Conservation (phyloP, 805 yeast genomes). For the Teunomyces kruisii region DNA sequence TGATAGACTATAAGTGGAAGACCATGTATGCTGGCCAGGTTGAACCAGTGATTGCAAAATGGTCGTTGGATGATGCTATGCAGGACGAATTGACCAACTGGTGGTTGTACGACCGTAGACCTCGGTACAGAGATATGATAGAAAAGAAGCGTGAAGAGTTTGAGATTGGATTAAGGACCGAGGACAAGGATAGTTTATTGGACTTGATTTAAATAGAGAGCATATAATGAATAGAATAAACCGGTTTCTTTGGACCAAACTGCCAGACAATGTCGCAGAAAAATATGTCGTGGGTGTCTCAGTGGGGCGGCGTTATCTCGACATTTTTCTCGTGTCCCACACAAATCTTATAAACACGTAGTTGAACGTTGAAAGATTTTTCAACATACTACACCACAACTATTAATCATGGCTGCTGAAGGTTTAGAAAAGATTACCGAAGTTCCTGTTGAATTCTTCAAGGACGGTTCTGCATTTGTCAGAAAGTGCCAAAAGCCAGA, state of each 20-base stretch:
- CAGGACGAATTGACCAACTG: slow-evolving; percentile 18
- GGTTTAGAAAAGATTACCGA: slow-evolving; percentile 77
- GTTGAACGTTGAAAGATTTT: slow-evolving; percentile 6
- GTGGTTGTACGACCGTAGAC: slow-evolving; percentile 18
- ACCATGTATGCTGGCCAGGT: slow-evolving; percentile 27
- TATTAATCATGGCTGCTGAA: slow-evolving; percentile 44
- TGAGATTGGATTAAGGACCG: slow-evolving; percentile 21
- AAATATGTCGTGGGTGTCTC: no score
- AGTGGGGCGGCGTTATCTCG: neutral
- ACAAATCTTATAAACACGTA: slow-evolving; percentile 8
- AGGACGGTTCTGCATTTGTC: slow-evolving; percentile 87
- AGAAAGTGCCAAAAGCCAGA: slow-evolving; percentile 93
- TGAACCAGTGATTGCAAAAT: slow-evolving; percentile 32
- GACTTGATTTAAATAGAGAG: slow-evolving; percentile 24
- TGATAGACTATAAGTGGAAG: slow-evolving; percentile 29
- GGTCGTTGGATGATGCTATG: slow-evolving; percentile 36
- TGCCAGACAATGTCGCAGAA: no score
- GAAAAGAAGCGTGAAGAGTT: slow-evolving; percentile 24
- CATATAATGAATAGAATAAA: neutral
- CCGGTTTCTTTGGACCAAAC: no score
- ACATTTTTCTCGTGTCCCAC: slow-evolving; percentile 4
- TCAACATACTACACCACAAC: neutral
- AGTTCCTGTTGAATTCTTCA: slow-evolving; percentile 86
- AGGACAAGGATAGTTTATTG: slow-evolving; percentile 29
- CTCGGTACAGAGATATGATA: slow-evolving; percentile 20